These are phyloP conservation scores for Trichophyton verrucosum DNA, from an alignment of 2,329 filamentous ascomycete species.

Conservation along the genomic window DNA sequence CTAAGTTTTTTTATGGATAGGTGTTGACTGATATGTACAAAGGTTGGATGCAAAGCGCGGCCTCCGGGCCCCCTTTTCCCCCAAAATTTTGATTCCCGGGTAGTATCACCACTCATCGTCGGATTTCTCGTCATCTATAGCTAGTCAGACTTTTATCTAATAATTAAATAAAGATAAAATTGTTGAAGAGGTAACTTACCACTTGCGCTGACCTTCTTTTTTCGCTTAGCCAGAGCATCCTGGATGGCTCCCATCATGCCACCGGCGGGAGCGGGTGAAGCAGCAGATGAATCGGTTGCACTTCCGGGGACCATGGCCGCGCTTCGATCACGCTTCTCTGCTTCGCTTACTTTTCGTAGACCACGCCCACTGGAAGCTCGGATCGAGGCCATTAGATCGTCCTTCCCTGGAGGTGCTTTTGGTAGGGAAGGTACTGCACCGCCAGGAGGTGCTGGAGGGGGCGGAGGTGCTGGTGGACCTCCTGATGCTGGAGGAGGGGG, in stretches of 20 bases:
- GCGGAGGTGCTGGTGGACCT: slow-evolving; percentile 10
- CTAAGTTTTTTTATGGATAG: not conserved
- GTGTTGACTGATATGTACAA: not conserved
- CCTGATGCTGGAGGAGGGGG: slow-evolving; percentile 20
- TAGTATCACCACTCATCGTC: slow-evolving; percentile 34
- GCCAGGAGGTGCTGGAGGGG: slow-evolving; percentile 24
- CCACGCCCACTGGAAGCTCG: slow-evolving; percentile 43
- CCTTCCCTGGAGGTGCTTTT: slow-evolving; percentile 26
- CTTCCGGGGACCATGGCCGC: slow-evolving; percentile 32
- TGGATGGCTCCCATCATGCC: slow-evolving; percentile 76
- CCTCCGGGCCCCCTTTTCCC: not conserved
- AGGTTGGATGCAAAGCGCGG: not conserved
- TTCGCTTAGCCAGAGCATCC: slow-evolving; percentile 65
- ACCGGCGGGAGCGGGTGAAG: slow-evolving; percentile 43
- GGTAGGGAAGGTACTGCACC: slow-evolving; percentile 35
- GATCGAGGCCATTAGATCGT: slow-evolving; percentile 37
- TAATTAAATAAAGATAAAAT: not conserved
- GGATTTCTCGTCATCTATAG: slow-evolving; percentile 35
- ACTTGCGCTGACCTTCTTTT: slow-evolving; percentile 87
- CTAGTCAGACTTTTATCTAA: not conserved
- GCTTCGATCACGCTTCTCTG: slow-evolving; percentile 37
- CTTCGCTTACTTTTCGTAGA: slow-evolving; percentile 35
- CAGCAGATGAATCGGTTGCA: slow-evolving; percentile 48
- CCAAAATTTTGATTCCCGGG: not conserved
- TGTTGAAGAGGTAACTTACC: slow-evolving; percentile 50